Evolutionary conservation across 306 rosid genomes (phyloP), one percentile per base, ranked within the genome.

Genomic region (Gastrolobium bilobum): DNA sequence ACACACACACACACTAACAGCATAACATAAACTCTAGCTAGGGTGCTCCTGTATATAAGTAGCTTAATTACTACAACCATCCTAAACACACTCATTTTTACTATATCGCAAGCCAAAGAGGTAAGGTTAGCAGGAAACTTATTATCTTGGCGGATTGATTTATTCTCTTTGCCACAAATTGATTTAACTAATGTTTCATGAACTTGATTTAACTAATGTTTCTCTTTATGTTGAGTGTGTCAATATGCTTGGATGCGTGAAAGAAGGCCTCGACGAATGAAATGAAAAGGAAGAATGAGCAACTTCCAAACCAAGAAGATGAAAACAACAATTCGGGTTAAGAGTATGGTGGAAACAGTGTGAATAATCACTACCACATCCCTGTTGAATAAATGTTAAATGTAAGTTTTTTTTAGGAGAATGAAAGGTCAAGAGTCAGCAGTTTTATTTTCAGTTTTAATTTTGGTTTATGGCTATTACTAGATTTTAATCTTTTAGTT

Each of bases 281-380:
- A 13, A 71, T 1, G 37, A 52, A 7, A 4, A 4, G 7, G 61
- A 73, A 51, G 78, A 40, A 43, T 2, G 69, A 58, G 54, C 11
- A 38, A 26, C 48, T 77, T 56, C 51, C 52, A 31, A 35, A 7
- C 29, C 15, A 51, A 7, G 79, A 67, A 7, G 58, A 39, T 39
- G 61, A 68, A 9, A 54, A 74, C 2, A 44, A 14, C 3, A 50
- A 54, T 63, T 51, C 52, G 11, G 43, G 50, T 35, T 30, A 58
- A 8, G 73, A 70, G 34, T 37, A 46, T 31, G 43, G 79, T 43
- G 63, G 71, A 58, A 50, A 35, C 46, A 52, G 39, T 40, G 79
- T 53, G 42, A 76, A 57, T 31, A 74, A 75, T 48, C 89, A 82
- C 50, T 84, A 75, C 68, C 40, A 68, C 34, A 75, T 82, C 15